phyloP scores from a whole-genome alignment of 2,329 filamentous ascomycete species.

The Madurella fahalii region DNA sequence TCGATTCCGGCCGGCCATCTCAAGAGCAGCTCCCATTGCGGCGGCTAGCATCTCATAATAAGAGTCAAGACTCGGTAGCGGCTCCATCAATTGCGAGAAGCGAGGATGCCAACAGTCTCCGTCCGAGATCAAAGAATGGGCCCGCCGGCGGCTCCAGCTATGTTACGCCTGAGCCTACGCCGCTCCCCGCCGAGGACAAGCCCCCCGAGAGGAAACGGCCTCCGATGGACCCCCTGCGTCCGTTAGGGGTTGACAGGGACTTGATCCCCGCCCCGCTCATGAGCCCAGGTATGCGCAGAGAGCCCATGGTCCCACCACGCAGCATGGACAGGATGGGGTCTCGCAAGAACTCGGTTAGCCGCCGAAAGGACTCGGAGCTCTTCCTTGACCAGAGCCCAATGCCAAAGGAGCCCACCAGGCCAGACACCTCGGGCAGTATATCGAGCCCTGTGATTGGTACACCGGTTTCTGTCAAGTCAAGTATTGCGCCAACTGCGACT shows the following conservation, averaged over 20 bases:
- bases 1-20: conserved; percentile 45
- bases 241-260: conserved; percentile 45
- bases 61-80: conserved; percentile 55
- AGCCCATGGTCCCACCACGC: conserved; percentile 46
- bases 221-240: conserved; percentile 59
- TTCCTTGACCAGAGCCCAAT: conserved; percentile 12
- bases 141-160: conserved; percentile 26
- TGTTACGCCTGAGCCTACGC: conserved; percentile 27
- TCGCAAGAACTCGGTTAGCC: conserved; percentile 40
- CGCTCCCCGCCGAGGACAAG: conserved; percentile 38
- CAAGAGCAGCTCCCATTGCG: conserved; percentile 42
- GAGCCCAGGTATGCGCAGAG: conserved; percentile 45
- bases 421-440: conserved; percentile 8
- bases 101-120: conserved; percentile 48
- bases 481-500: conserved; percentile 21
- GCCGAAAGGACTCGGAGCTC: conserved; percentile 22
- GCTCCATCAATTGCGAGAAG: conserved; percentile 46
- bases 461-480: conserved; percentile 19
- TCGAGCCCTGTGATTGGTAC: conserved; percentile 28
- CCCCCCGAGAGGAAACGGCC: conserved; percentile 62
- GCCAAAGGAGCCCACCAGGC: conserved; percentile 15
- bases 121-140: conserved; percentile 52
- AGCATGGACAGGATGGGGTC: conserved; percentile 47
- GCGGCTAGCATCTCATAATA: conserved; percentile 48
- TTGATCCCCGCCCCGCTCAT: conserved; percentile 57